phyloP scores from a whole-genome alignment of 1,284 basidiomycete genomes.

The Ganoderma sinense region DNA sequence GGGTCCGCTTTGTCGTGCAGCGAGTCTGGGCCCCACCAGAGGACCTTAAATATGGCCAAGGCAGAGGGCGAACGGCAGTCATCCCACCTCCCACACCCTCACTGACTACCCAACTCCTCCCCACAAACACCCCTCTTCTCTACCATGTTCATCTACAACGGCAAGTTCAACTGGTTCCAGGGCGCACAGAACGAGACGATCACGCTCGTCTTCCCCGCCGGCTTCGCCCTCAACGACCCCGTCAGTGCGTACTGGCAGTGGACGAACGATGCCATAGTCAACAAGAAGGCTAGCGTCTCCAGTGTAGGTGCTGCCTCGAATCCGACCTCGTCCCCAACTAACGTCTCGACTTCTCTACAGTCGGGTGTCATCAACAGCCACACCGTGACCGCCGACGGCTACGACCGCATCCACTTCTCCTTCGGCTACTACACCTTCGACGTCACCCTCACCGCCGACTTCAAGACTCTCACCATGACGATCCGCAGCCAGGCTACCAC shows the following conservation, averaged over 20 bases:
- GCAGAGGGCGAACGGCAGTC: not conserved
- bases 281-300: not conserved
- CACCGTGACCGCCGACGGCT: not conserved
- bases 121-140: not conserved
- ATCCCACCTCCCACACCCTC: not conserved
- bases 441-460: not conserved
- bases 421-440: slow-evolving; percentile 8
- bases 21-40: too few relatives aligned
- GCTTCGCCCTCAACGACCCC: not conserved
- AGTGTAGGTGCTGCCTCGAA: not conserved
- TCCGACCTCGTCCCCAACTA: not conserved
- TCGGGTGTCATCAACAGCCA: not conserved
- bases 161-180: not conserved
- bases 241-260: not conserved
- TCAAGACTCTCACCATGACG: not conserved
- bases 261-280: not conserved
- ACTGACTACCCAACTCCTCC: not conserved
- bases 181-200: not conserved
- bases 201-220: not conserved
- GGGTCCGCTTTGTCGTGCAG: not conserved
- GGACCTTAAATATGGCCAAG: not conserved
- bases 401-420: not conserved
- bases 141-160: not conserved
- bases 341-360: not conserved
- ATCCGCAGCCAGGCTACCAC: not conserved